These are phyloP conservation scores for Acacia acuminata DNA, from an alignment of 306 rosid species.

Conservation along the genomic window DNA sequence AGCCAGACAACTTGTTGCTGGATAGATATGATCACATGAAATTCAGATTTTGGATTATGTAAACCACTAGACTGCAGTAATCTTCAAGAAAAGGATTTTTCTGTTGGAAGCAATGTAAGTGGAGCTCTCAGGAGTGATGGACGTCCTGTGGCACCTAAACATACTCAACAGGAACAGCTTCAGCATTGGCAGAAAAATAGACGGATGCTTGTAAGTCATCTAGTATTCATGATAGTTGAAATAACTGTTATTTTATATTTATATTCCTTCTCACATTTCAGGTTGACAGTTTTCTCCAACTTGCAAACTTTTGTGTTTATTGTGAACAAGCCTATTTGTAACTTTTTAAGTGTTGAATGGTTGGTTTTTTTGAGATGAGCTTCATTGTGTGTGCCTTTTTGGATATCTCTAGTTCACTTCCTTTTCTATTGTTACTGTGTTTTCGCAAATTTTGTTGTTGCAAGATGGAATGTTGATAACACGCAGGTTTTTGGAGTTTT, in stretches of 20 bases:
- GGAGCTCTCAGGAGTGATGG: slow-evolving; percentile 97
- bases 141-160: slow-evolving; percentile 83
- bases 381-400: slow-evolving; percentile 23
- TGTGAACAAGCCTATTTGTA: background rate
- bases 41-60: slow-evolving; percentile 94
- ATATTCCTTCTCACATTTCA: slow-evolving; percentile 31
- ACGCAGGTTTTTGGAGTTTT: background rate
- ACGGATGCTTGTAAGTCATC: slow-evolving; percentile 88
- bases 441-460: background rate
- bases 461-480: slow-evolving; percentile 9
- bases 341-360: slow-evolving; percentile 14
- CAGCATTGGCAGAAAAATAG: slow-evolving; percentile 99
- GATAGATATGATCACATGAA: slow-evolving; percentile 95
- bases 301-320: background rate
- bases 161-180: slow-evolving; percentile 96
- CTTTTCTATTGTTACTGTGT: slow-evolving; percentile 6
- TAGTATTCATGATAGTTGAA: slow-evolving; percentile 27
- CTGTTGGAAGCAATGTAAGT: slow-evolving; percentile 76
- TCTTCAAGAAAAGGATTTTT: slow-evolving; percentile 94
- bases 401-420: slow-evolving; percentile 5
- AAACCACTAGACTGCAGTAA: slow-evolving; percentile 94
- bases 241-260: background rate
- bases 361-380: slow-evolving; percentile 13
- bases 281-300: slow-evolving; percentile 10
- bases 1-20: slow-evolving; percentile 97